Conservation (phyloP, 352 stramenopile species). For the Phytophthora niederhauseri region DNA sequence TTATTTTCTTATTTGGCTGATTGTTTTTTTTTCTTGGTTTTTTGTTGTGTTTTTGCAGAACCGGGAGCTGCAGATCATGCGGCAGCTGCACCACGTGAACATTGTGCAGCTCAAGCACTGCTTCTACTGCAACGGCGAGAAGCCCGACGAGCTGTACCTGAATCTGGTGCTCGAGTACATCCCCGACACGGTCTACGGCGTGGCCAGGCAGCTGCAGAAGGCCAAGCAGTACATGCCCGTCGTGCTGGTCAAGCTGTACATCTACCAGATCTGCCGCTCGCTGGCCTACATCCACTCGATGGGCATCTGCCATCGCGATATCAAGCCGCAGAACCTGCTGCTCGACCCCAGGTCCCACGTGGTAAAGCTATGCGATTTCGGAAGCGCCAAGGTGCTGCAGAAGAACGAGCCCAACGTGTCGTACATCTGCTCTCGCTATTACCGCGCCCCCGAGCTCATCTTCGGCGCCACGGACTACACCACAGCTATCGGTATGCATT, state of each 20-base stretch:
- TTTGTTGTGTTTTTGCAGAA: slow-evolving; percentile 92
- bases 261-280: slow-evolving; percentile 98
- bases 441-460: slow-evolving; percentile 99
- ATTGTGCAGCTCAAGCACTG: slow-evolving; percentile 99
- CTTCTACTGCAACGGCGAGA: slow-evolving; percentile 98
- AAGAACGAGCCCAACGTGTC: slow-evolving; percentile 99
- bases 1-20: slow-evolving; percentile 5
- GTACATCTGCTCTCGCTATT: slow-evolving; percentile 99
- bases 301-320: slow-evolving; percentile 99
- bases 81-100: slow-evolving; percentile 98
- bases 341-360: slow-evolving; percentile 97
- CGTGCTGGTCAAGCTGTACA: slow-evolving; percentile 99
- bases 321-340: slow-evolving; percentile 99
- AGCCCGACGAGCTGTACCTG: slow-evolving; percentile 97
- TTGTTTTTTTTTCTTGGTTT: slow-evolving; percentile 20
- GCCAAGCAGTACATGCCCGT: slow-evolving; percentile 97
- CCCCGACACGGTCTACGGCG: slow-evolving; percentile 98
- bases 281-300: slow-evolving; percentile 98
- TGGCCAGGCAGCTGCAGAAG: slow-evolving; percentile 96
- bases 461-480: slow-evolving; percentile 99
- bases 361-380: slow-evolving; percentile 99
- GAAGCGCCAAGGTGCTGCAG: slow-evolving; percentile 95
- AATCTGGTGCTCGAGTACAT: slow-evolving; percentile 99
- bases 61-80: slow-evolving; percentile 99
- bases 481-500: slow-evolving; percentile 93